Conservation (phyloP, 768 basidiomycete species). For the Termitomyces sp. region DNA sequence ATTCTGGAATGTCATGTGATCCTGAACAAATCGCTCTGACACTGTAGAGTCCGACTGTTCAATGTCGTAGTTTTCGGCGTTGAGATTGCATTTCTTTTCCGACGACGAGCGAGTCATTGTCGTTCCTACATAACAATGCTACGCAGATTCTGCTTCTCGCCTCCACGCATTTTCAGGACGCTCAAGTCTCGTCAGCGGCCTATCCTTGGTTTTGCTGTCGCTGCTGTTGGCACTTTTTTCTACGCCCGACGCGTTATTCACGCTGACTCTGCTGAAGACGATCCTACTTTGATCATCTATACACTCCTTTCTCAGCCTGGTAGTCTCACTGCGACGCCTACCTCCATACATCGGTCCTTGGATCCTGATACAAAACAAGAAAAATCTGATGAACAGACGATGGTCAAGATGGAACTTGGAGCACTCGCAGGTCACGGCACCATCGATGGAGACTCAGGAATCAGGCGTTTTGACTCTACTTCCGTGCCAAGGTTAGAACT, state of each 20-base stretch:
- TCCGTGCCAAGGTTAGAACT: constrained; percentile 13
- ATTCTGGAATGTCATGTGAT: background rate
- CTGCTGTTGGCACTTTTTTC: constrained; percentile 10
- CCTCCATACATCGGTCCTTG: background rate
- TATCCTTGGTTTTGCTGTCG: constrained; percentile 4
- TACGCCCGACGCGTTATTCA: constrained; percentile 6
- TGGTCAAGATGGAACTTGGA: background rate
- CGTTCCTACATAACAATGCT: background rate
- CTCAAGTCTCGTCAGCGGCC: background rate
- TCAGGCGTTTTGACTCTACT: constrained; percentile 12
- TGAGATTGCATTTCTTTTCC: background rate
- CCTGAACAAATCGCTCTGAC: background rate
- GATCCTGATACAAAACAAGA: background rate
- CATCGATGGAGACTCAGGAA: constrained; percentile 12
- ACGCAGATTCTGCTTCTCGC: background rate
- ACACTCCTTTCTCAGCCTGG: constrained; percentile 1
- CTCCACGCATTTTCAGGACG: background rate
- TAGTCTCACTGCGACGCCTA: background rate
- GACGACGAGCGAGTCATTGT: background rate
- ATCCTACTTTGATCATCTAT: background rate
- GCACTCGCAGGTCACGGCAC: background rate
- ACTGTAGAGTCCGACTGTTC: background rate
- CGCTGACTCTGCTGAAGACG: constrained; percentile 9
- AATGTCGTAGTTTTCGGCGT: background rate
- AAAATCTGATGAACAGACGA: background rate